phyloP scores from a whole-genome alignment of 2,329 filamentous ascomycete species.

The Thyridium curvatum region DNA sequence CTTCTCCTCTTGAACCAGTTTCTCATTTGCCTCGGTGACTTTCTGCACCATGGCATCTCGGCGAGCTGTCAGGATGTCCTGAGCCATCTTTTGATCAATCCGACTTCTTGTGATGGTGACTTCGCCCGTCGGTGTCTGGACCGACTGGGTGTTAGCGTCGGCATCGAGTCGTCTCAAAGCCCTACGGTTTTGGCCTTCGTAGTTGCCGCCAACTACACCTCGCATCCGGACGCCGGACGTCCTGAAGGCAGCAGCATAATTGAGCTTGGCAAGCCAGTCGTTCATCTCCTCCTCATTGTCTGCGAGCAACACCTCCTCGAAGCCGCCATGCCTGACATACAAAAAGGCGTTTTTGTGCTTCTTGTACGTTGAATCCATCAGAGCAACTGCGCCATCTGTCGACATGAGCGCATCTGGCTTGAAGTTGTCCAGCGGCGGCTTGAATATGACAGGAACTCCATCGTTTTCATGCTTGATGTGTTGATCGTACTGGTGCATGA shows the following conservation, averaged over 20 bases:
- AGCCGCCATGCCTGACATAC: conserved; percentile 77
- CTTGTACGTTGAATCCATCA: conserved; percentile 81
- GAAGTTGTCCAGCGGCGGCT: conserved; percentile 82
- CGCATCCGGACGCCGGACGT: conserved; percentile 88
- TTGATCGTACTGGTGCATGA: conserved; percentile 82
- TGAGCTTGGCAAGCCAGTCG: conserved; percentile 93
- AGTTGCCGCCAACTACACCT: conserved; percentile 76
- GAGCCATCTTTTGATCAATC: conserved; percentile 75
- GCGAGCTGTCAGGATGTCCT: conserved; percentile 78
- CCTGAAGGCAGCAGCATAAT: conserved; percentile 91
- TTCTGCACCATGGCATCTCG: conserved; percentile 77
- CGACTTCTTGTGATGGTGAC: conserved; percentile 66
- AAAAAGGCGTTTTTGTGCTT: conserved; percentile 95
- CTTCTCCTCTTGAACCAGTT: conserved; percentile 64
- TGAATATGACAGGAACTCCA: conserved; percentile 77
- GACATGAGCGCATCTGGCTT: conserved; percentile 93
- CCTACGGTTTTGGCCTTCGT: conserved; percentile 72
- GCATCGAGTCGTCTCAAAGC: conserved; percentile 68
- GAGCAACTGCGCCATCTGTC: conserved; percentile 83
- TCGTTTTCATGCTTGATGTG: conserved; percentile 74
- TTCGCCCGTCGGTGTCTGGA: conserved; percentile 67
- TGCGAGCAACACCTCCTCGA: conserved; percentile 86
- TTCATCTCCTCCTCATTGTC: conserved; percentile 90
- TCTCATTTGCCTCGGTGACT: conserved; percentile 77
- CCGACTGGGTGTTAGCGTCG: conserved; percentile 43